phyloP scores from a whole-genome alignment of 2,329 filamentous ascomycete genomes.

The Zymoseptoria tritici region DNA sequence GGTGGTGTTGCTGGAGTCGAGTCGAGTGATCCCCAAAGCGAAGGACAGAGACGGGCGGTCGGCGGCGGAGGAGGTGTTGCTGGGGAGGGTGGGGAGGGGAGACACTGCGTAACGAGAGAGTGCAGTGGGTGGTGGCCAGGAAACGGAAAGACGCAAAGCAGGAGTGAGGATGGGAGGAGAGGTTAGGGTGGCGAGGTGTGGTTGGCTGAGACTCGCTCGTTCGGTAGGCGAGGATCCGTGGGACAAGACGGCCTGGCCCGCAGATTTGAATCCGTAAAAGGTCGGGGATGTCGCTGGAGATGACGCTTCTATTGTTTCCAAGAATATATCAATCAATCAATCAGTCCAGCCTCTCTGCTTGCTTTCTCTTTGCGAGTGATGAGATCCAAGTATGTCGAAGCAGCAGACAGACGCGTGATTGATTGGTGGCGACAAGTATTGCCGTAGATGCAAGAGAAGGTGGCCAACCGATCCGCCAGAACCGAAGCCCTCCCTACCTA shows the following conservation, averaged over 20 bases:
- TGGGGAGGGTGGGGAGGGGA: background rate
- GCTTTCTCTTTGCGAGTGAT: no score
- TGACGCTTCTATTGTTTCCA: background rate
- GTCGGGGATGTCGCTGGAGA: background rate
- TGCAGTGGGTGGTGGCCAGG: background rate
- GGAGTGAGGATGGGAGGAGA: background rate
- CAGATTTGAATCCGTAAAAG: background rate
- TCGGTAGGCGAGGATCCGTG: background rate
- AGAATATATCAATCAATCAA: no score
- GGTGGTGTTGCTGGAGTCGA: background rate
- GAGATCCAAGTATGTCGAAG: background rate
- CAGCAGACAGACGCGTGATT: background rate
- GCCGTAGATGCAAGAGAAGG: background rate
- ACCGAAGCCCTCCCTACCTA: background rate
- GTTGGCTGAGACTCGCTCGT: background rate
- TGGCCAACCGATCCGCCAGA: background rate
- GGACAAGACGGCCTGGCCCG: background rate
- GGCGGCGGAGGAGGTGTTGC: background rate
- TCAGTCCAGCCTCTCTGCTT: no score
- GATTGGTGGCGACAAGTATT: background rate
- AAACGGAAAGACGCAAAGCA: background rate
- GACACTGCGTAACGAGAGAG: background rate
- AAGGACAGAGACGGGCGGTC: background rate
- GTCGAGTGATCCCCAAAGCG: background rate
- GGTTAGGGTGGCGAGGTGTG: background rate